Conservation (phyloP, 2,329 filamentous ascomycete species). For the Fusarium sp. region DNA sequence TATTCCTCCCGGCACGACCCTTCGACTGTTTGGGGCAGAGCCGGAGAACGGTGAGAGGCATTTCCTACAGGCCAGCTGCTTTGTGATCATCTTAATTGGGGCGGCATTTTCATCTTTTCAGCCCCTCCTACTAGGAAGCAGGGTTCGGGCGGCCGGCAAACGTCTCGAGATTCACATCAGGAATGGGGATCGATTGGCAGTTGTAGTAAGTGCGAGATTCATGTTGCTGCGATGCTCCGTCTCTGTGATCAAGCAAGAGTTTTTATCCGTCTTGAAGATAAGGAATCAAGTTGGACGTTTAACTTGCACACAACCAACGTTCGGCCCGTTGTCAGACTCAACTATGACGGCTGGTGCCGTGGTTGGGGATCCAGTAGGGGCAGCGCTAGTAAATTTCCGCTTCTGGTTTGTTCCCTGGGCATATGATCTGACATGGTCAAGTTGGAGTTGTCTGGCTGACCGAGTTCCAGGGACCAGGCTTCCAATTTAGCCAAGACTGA, state of each 20-base stretch:
- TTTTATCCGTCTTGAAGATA: background rate
- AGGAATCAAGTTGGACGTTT: background rate
- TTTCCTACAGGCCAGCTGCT: constrained; percentile 34
- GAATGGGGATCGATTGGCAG: background rate
- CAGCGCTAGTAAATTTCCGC: constrained; percentile 44
- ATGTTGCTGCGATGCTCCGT: background rate
- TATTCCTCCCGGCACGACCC: constrained; percentile 25
- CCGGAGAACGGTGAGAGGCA: constrained; percentile 32
- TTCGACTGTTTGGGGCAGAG: constrained; percentile 35
- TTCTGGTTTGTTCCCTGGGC: constrained; percentile 35
- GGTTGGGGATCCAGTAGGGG: constrained; percentile 33
- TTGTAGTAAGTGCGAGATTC: background rate
- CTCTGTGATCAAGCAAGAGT: background rate
- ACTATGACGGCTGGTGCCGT: constrained; percentile 37
- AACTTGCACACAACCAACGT: constrained; percentile 5
- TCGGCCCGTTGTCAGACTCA: constrained; percentile 35
- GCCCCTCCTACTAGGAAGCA: constrained; percentile 31
- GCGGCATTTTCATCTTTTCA: constrained; percentile 44
- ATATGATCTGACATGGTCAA: constrained; percentile 48
- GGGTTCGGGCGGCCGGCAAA: background rate
- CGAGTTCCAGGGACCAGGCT: constrained; percentile 30
- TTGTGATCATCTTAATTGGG: constrained; percentile 35
- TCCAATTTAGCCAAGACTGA: constrained; percentile 21
- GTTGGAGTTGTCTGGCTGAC: constrained; percentile 1
- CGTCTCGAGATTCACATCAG: constrained; percentile 2